Conservation (phyloP, 2,329 filamentous ascomycete genomes). For the Graphium sp. region DNA sequence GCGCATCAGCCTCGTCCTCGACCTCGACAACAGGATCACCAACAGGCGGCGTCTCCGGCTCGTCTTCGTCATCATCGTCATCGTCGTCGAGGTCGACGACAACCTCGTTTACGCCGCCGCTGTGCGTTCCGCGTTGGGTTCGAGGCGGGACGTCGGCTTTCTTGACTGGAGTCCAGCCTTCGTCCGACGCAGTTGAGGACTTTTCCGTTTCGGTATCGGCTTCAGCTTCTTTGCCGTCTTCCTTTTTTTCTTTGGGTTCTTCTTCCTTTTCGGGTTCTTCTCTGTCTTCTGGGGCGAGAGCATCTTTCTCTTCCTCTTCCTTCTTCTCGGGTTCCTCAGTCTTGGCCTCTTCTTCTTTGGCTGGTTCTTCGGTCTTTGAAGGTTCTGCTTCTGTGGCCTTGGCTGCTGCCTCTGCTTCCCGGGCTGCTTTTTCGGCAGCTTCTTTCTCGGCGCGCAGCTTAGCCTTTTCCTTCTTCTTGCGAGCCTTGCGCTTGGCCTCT, state of each 20-base stretch:
- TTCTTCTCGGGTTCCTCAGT: conserved; percentile 5
- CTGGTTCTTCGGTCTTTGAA: conserved; percentile 12
- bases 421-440: conserved; percentile 2
- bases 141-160: too few relatives aligned
- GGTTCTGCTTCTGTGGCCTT: conserved; percentile 4
- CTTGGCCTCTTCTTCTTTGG: conserved; percentile 14
- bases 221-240: conserved; percentile 4
- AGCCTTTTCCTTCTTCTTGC: conserved; percentile 9
- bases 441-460: conserved; percentile 4
- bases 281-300: conserved; percentile 8
- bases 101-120: too few relatives aligned
- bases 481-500: conserved; percentile 10
- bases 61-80: conserved; percentile 10
- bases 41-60: conserved; percentile 8
- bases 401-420: conserved; percentile 3
- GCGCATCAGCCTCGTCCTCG: conserved; percentile 2
- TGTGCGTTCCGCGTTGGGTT: too few relatives aligned
- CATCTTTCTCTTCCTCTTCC: conserved; percentile 2
- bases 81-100: too few relatives aligned
- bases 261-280: conserved; percentile 12
- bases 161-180: too few relatives aligned
- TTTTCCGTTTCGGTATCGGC: conserved; percentile 6
- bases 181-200: too few relatives aligned
- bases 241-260: conserved; percentile 10
- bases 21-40: too few relatives aligned